Base-by-base conservation (phyloP, 129 eudicot species). In the Escallonia herrerae region DNA sequence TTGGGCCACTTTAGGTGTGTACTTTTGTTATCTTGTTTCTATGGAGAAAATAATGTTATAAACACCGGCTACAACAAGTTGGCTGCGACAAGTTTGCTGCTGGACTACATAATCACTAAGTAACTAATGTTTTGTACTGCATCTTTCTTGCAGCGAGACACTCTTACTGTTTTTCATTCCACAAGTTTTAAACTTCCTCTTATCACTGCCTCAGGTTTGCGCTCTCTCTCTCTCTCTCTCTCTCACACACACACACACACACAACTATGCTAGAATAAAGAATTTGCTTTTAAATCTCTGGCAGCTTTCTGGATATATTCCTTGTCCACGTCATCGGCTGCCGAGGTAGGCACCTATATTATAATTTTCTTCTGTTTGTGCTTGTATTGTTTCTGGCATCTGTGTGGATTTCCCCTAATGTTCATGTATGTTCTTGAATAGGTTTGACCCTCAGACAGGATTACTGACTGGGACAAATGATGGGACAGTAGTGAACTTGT, bases 261-360 rank as follows among this genome's bases (percentile, higher is more conserved):
- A 22, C 0, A 22, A 22, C 33, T 22, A 22, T 22, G 33, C 33
- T 22, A 22, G 33, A 22, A 22, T 22, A 22, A 22, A 22, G 33
- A 22, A 0, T 61, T 52, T 15, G 66, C 47, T 41, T 39, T 5
- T 60, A 43, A 39, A 49, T 74, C 55, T 57, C 41, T 61, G 3
- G 42, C 82, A 94, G 97, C 88, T 94, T 54, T 86, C 96, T 73
- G 99, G 99, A 69, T 74, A 85, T 47, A 77, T 94, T 74, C 87
- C 95, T 49, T 94, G 99, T 65, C 99, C 97, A 70, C 85, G 95
- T 14, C 99, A 94, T 73, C 90, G 99, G 33, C 88, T 94, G 13
- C 99, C 99, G 67, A 89, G 75, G 99, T 91, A 73, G 59, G 33
- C 10, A 58, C 33, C 10, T 48, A 6, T 37, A 22, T 22, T 22